phyloP scores from a whole-genome alignment of 352 stramenopile genomes.

The Phytophthora palmivora region DNA sequence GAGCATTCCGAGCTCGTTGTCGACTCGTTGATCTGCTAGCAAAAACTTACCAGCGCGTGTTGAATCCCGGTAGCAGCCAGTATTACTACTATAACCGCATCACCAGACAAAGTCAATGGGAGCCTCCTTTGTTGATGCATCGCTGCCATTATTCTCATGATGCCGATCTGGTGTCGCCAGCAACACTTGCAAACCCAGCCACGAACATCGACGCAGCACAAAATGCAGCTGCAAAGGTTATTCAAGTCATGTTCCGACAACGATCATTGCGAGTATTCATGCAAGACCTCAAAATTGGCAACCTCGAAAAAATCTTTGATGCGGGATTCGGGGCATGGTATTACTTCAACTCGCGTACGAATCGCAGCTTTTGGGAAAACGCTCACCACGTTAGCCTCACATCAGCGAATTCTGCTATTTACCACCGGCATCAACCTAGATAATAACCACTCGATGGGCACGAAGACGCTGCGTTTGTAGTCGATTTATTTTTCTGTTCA shows the following conservation, averaged over 20 bases:
- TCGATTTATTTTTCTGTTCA: constrained; percentile 40
- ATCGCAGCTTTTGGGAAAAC: constrained; percentile 62
- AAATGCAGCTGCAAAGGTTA: constrained; percentile 35
- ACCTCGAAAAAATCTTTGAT: constrained; percentile 55
- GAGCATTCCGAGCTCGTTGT: constrained; percentile 32
- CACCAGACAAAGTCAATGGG: constrained; percentile 45
- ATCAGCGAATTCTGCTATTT: constrained; percentile 27
- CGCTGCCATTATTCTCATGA: constrained; percentile 6
- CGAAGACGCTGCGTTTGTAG: constrained; percentile 19
- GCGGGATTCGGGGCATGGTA: constrained; percentile 54
- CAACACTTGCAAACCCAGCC: background rate
- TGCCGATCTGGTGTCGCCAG: background rate
- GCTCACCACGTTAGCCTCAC: constrained; percentile 36
- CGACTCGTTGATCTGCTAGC: constrained; percentile 36
- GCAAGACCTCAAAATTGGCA: constrained; percentile 41
- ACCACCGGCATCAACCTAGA: constrained; percentile 11
- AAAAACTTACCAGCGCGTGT: constrained; percentile 38
- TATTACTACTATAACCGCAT: constrained; percentile 62
- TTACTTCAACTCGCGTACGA: constrained; percentile 62
- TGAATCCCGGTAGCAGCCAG: constrained; percentile 38
- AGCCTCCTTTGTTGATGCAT: constrained; percentile 37
- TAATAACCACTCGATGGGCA: constrained; percentile 1
- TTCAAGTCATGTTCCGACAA: constrained; percentile 49
- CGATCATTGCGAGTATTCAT: constrained; percentile 45
- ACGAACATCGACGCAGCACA: constrained; percentile 2